These are phyloP conservation scores for Biancaea sappan DNA, from an alignment of 306 rosid genomes.

Conservation along the genomic window DNA sequence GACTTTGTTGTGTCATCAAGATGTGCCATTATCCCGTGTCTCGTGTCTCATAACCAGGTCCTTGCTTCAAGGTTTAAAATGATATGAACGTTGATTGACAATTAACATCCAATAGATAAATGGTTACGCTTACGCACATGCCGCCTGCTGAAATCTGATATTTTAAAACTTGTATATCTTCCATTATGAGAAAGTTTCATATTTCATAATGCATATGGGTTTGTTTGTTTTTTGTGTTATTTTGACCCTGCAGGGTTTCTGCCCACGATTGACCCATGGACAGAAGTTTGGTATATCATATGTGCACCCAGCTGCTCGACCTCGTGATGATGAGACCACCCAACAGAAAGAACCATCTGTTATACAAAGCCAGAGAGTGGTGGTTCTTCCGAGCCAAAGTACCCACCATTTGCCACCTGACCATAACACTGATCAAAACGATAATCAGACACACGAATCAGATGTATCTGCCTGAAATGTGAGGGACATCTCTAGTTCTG, in stretches of 20 bases:
- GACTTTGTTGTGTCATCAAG: neutral
- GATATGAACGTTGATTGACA: neutral
- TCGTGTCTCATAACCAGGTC: neutral
- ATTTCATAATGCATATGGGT: neutral
- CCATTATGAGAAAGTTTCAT: neutral
- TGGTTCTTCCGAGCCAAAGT: slow-evolving; percentile 48
- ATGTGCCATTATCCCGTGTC: neutral
- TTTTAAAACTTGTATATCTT: neutral
- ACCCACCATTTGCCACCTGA: slow-evolving; percentile 39
- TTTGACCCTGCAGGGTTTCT: slow-evolving; percentile 69
- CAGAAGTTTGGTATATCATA: slow-evolving; percentile 72
- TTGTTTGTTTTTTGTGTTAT: slow-evolving; percentile 16
- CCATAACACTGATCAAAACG: slow-evolving; percentile 33
- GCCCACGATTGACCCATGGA: slow-evolving; percentile 83
- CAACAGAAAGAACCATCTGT: slow-evolving; percentile 45
- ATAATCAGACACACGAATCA: slow-evolving; percentile 37
- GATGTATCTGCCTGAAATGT: slow-evolving; percentile 33
- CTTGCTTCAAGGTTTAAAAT: slow-evolving; percentile 20
- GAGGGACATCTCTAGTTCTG: slow-evolving; percentile 23
- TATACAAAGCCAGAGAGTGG: slow-evolving; percentile 50
- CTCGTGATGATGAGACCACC: slow-evolving; percentile 40
- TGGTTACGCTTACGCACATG: too few species aligned
- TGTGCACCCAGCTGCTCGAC: slow-evolving; percentile 39
- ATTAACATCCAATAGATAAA: neutral
- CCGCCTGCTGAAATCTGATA: neutral